These are phyloP conservation scores for Albizia julibrissin DNA, from an alignment of 306 rosid species.

Conservation along the genomic window DNA sequence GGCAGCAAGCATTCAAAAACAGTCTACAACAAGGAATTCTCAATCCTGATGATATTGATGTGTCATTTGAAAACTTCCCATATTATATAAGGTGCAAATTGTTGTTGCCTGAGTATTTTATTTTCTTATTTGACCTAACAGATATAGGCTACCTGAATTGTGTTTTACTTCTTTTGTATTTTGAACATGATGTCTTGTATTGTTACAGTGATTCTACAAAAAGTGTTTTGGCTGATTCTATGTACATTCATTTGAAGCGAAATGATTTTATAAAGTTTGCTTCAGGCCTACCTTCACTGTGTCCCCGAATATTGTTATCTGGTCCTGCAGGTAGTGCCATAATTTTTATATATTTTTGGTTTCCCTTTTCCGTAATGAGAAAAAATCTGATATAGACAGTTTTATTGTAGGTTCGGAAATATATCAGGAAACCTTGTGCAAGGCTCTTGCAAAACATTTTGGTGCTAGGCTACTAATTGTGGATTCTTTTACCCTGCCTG, in stretches of 20 bases:
- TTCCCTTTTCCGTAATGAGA: background rate
- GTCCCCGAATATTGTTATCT: conserved; percentile 82
- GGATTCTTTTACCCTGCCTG: conserved; percentile 80
- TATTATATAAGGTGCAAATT: conserved; percentile 78
- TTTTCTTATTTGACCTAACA: conserved; percentile 18
- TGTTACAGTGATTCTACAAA: conserved; percentile 84
- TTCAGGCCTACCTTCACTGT: conserved; percentile 67
- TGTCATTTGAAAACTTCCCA: conserved; percentile 84
- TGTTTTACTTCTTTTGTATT: background rate
- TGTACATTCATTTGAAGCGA: conserved; percentile 80
- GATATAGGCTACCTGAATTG: conserved; percentile 9
- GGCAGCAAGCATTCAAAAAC: conserved; percentile 73
- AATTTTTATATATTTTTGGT: conserved; percentile 14
- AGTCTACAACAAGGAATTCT: conserved; percentile 68
- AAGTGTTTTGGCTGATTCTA: conserved; percentile 68
- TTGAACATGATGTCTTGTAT: conserved; percentile 25
- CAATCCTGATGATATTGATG: conserved; percentile 60
- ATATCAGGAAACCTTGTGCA: conserved; percentile 87
- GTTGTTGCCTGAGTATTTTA: conserved; percentile 4
- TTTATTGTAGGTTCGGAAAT: conserved; percentile 82
- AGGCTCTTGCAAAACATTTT: conserved; percentile 92
- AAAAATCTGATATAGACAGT: conserved; percentile 15
- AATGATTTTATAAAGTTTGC: conserved; percentile 67
- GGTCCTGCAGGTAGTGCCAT: conserved; percentile 79
- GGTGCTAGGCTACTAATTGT: conserved; percentile 74